These are phyloP conservation scores for Saturnispora serradocipensis DNA, from an alignment of 805 yeast species.

Conservation along the genomic window DNA sequence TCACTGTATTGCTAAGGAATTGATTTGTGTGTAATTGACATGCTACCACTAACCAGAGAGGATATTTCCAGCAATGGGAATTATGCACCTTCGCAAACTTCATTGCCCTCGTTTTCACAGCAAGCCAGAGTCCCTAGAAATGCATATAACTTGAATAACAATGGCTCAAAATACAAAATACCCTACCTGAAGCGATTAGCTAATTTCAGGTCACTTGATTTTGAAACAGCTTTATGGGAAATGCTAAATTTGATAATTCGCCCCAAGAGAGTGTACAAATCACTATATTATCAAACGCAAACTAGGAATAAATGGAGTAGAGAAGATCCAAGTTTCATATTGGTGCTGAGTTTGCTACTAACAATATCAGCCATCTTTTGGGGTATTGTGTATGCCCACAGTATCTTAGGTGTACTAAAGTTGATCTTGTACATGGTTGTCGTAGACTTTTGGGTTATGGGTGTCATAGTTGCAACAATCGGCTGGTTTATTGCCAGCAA, in stretches of 20 bases:
- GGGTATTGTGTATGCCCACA: constrained; percentile 77
- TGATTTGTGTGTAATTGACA: background rate
- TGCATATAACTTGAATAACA: background rate
- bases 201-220: constrained; percentile 75
- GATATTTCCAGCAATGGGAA: constrained; percentile 11
- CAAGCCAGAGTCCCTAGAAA: background rate
- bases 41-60: constrained; percentile 15
- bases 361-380: constrained; percentile 75
- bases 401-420: constrained; percentile 48
- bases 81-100: constrained; percentile 11
- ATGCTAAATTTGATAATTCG: constrained; percentile 60
- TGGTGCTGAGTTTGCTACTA: constrained; percentile 58
- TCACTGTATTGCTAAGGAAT: background rate
- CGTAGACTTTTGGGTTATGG: constrained; percentile 69
- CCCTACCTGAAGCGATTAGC: constrained; percentile 36
- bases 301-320: constrained; percentile 76
- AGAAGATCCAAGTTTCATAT: constrained; percentile 85
- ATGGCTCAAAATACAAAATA: constrained; percentile 13
- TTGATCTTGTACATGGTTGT: constrained; percentile 76
- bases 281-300: constrained; percentile 74
- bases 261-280: constrained; percentile 75
- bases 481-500: constrained; percentile 67
- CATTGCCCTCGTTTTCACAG: constrained; percentile 10
- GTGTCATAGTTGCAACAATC: constrained; percentile 57
- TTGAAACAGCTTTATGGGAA: constrained; percentile 92